Evolutionary conservation across 345 rosid species (phyloP), one percentile per base, ranked within the genome.

Genomic region (Zanthoxylum bungeanum): DNA sequence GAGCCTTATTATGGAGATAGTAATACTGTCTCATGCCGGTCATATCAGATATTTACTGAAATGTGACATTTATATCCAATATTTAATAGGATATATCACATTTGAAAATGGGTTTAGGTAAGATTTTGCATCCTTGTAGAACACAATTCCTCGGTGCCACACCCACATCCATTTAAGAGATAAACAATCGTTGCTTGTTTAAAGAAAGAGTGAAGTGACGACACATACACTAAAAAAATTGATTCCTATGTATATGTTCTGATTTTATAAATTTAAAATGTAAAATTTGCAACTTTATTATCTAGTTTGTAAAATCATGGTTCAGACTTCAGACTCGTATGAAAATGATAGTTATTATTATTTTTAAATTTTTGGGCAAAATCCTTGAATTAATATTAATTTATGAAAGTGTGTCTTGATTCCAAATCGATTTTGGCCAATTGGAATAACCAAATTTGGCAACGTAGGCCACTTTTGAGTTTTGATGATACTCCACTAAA

Each of bases 401-500:
- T 69, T 68, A 30, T 46, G 10, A 49, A 73, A 66, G 49, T 68
- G 47, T 34, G 6, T 7, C 39, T 21, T 60, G 49, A 37, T 64
- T 57, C 60, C 16, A 50, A 34, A 60, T 69, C 24, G 11, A 44
- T 28, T 69, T 59, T 73, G 60, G 50, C 81, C 84, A 78, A 78
- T 76, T 56, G 42, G 12, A 7, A 39, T 55, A 10, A 17, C 47
- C 9, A 36, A 73, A 71, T 58, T 71, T 84, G 85, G 78, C 71
- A 75, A 50, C 62, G 63, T 67, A n/a, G n/a, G n/a, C n/a, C n/a
- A 3, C 49, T 17, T 44, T 61, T 59, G 67, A 12, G 73, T 47
- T 52, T n/a, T 63, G 56, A 63, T 67, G 57, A 71, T 74, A 39
- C 22, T 68, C 78, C 80, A 75, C 81, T 62, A 70, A 65, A 27